A percentile compares a stretch with the other conserved stretches of the same genome.
Conservation (phyloP, 176 grass and related monocot species). For the Eleusine coracana region DNA sequence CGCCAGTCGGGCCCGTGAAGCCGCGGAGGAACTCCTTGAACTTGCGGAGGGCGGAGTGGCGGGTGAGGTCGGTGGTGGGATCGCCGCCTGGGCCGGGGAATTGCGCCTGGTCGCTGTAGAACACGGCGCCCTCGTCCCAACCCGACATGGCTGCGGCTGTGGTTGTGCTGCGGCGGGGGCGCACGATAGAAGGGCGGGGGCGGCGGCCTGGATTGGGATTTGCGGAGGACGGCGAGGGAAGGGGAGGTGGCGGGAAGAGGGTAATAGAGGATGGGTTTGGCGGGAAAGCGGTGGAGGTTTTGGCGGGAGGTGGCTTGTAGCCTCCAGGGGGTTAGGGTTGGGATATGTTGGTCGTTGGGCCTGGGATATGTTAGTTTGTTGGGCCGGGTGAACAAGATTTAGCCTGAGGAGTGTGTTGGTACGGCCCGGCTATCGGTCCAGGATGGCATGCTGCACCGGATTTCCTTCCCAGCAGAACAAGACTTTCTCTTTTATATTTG, state of each 20-base stretch:
- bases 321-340: neutral
- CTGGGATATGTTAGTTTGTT: neutral
- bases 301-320: conserved; percentile 51
- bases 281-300: conserved; percentile 60
- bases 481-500: no score
- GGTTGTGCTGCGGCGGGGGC: neutral
- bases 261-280: conserved; percentile 54
- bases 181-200: neutral
- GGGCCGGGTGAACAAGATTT: neutral
- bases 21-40: conserved; percentile 98
- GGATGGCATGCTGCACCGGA: no score
- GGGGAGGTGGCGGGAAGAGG: conserved; percentile 24
- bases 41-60: conserved; percentile 91
- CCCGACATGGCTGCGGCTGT: conserved; percentile 64
- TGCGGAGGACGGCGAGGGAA: neutral
- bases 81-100: conserved; percentile 71
- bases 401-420: no score
- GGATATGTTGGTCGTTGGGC: neutral
- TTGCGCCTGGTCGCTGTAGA: conserved; percentile 98
- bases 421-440: no score
- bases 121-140: conserved; percentile 98
- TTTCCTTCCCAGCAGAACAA: no score
- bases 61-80: conserved; percentile 68
- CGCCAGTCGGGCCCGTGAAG: conserved; percentile 74
- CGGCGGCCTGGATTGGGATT: neutral